phyloP scores from a whole-genome alignment of 495 filamentous ascomycete genomes.

The Bacidia rubella region DNA sequence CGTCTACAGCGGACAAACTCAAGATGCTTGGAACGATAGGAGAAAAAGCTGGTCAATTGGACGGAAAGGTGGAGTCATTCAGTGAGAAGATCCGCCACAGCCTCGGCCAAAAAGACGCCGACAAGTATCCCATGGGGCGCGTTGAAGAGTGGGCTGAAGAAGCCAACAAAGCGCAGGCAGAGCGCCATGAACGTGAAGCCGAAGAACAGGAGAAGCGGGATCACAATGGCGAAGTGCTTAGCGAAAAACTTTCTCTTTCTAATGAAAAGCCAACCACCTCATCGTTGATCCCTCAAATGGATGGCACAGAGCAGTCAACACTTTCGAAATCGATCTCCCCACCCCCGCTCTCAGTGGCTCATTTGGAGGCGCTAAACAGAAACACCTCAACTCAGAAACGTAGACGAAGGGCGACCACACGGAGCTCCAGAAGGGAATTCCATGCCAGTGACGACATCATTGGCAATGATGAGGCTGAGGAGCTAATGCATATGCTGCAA shows the following conservation, averaged over 20 bases:
- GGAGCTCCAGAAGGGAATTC: constrained; percentile 58
- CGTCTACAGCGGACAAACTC: constrained; percentile 21
- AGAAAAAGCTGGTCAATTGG: constrained; percentile 22
- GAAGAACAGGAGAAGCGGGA: constrained; percentile 4
- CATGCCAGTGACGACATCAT: constrained; percentile 59
- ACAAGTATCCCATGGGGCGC: constrained; percentile 22
- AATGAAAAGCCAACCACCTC: constrained; percentile 15
- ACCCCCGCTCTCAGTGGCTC: constrained; percentile 28
- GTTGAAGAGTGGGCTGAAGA: constrained; percentile 30
- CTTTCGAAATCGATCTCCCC: constrained; percentile 16
- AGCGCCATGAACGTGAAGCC: constrained; percentile 17
- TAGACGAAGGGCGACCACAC: constrained; percentile 61
- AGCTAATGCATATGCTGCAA: constrained; percentile 68
- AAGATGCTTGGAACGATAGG: constrained; percentile 20
- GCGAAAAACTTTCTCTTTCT: constrained; percentile 31
- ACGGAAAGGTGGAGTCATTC: constrained; percentile 19
- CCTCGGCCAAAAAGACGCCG: constrained; percentile 6
- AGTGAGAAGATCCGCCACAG: constrained; percentile 23
- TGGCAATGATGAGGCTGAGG: constrained; percentile 58
- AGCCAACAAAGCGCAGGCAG: constrained; percentile 18
- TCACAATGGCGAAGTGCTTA: constrained; percentile 13
- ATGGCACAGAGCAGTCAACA: constrained; percentile 5
- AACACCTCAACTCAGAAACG: constrained; percentile 36
- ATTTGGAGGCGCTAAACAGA: constrained; percentile 37
- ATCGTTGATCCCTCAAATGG: not conserved